These are phyloP conservation scores for Nakaseomyces glabratus DNA, from an alignment of 1,139 yeast genomes.

Conservation along the genomic window DNA sequence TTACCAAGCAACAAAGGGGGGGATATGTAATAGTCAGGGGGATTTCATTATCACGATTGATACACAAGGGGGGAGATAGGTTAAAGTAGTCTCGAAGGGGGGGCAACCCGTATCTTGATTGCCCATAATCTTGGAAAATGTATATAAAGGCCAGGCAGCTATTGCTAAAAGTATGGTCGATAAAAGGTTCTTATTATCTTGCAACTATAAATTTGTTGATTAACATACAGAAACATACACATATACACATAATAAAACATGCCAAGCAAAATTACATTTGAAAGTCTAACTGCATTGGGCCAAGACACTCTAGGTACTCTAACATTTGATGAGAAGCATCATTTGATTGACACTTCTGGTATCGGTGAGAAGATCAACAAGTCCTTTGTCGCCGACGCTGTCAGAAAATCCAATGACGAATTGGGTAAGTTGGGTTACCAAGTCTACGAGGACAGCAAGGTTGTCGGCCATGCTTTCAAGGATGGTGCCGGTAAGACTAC, in stretches of 20 bases:
- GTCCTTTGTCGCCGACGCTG: conserved; percentile 20
- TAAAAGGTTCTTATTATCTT: too few species aligned
- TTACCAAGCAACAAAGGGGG: too few species aligned
- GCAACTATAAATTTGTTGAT: too few species aligned
- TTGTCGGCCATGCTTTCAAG: conserved; percentile 20
- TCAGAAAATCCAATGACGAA: conserved; percentile 18
- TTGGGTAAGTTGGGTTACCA: conserved; percentile 26
- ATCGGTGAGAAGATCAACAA: conserved; percentile 22
- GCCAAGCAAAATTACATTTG: conserved; percentile 5
- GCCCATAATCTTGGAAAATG: too few species aligned
- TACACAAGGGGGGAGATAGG: too few species aligned
- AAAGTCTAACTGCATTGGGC: conserved; percentile 2
- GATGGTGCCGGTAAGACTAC: conserved; percentile 21
- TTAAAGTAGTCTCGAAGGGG: too few species aligned
- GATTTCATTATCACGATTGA: too few species aligned
- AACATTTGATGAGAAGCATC: conserved; percentile 28
- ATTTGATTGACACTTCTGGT: conserved; percentile 27
- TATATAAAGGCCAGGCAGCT: too few species aligned
- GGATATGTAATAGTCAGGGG: too few species aligned
- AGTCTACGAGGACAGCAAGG: conserved; percentile 19
- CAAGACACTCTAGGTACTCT: conserved; percentile 24
- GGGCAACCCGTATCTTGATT: too few species aligned
- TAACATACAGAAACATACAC: background rate
- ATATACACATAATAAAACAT: background rate
- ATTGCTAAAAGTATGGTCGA: too few species aligned